Evolutionary conservation across 2,329 filamentous ascomycete genomes (phyloP).

Genomic region (Trichoderma sp.): DNA sequence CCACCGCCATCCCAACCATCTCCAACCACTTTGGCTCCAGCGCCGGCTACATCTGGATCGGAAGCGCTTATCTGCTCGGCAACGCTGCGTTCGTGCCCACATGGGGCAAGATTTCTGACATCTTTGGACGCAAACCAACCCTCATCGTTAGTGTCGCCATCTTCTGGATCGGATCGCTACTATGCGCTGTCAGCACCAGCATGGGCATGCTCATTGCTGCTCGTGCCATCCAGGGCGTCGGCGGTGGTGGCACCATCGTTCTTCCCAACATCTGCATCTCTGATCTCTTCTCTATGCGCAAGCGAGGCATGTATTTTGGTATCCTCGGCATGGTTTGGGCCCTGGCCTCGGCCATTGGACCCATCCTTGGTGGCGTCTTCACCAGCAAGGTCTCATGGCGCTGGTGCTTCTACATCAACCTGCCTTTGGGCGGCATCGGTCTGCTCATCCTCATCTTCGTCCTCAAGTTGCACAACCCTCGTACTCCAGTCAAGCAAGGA

Average conservation of each 20-base stretch:
- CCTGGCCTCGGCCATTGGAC: slow-evolving; percentile 64
- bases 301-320: slow-evolving; percentile 54
- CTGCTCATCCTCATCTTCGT: slow-evolving; percentile 58
- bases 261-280: slow-evolving; percentile 61
- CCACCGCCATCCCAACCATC: slow-evolving; percentile 68
- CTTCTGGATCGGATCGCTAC: slow-evolving; percentile 57
- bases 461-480: slow-evolving; percentile 68
- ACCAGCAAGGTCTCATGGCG: slow-evolving; percentile 65
- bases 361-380: slow-evolving; percentile 69
- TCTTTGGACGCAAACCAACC: slow-evolving; percentile 59
- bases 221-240: slow-evolving; percentile 58
- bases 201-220: slow-evolving; percentile 57
- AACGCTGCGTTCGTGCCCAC: slow-evolving; percentile 67
- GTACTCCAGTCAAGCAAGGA: slow-evolving; percentile 62
- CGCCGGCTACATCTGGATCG: slow-evolving; percentile 76
- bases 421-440: slow-evolving; percentile 49
- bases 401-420: slow-evolving; percentile 71
- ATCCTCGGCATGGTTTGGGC: slow-evolving; percentile 62
- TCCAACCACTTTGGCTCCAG: slow-evolving; percentile 63
- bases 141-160: slow-evolving; percentile 52
- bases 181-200: slow-evolving; percentile 52
- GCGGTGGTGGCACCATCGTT: slow-evolving; percentile 59
- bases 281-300: slow-evolving; percentile 56
- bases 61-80: slow-evolving; percentile 70
- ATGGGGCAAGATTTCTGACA: slow-evolving; percentile 66